Evolutionary conservation across 768 basidiomycete genomes (phyloP), one percentile per base, ranked within the genome.

Genomic region (Phanerochaete sordida): DNA sequence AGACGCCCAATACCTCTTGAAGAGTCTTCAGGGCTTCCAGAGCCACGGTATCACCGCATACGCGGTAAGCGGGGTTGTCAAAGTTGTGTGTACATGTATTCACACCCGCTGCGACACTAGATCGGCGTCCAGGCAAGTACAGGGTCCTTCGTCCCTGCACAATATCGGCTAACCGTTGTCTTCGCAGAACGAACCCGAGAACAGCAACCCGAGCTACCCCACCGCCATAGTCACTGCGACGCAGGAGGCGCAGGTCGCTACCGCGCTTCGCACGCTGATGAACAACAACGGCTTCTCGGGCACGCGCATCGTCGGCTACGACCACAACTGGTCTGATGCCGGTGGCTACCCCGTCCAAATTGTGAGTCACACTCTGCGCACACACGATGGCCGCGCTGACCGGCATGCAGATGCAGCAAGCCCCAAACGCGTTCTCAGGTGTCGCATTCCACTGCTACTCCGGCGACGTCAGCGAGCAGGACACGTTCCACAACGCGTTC

Each of bases 321-420:
- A 90, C 65, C 90, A 91, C 64, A 91, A 92, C 66, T 92, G 90
- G 90, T 74, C 79, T 53, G 79, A 83, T 60, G 86, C 87, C 15
- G 82, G 75, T 6, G 71, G 76, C 13, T 91, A 91, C 63, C 85
- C 90, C 0, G 77, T 86, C 1, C 73, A 82, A 73, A 62, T 79
- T 75, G 81, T 82, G 43, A 56, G 76, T 67, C 4, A 7, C 16
- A 5, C 31, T 21, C 11, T 3, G 19, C 19, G 35, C 30, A 35
- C 30, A n/a, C n/a, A 35, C 28, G 13, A 24, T 24, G 11, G 47
- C 19, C 21, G 23, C 4, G 39, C 39, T 43, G 19, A 43, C 31
- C 7, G 21, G 3, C 23, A 12, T 24, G 13, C 53, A 80, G 79
- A 84, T 89, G 82, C 77, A 85, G 67, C 75, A 80, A 48, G 82